Evolutionary conservation across 495 filamentous ascomycete genomes (phyloP).

Genomic region (Sporormia fimetaria): DNA sequence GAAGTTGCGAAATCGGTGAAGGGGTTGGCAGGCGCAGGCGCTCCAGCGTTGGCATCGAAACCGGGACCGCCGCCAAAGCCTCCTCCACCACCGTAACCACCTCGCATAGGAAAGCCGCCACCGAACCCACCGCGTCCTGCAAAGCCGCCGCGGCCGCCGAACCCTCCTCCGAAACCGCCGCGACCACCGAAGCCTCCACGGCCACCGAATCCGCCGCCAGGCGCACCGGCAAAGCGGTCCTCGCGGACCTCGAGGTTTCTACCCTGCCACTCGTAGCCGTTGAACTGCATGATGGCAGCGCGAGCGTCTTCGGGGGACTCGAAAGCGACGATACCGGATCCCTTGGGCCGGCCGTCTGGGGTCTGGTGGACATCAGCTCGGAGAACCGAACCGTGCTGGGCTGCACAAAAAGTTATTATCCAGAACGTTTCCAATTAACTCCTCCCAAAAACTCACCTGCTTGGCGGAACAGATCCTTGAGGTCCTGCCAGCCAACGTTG

Average conservation of each 20-base stretch:
- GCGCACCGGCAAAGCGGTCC: constrained; percentile 75
- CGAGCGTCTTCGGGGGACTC: constrained; percentile 89
- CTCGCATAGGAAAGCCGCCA: constrained; percentile 27
- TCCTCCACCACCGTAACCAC: constrained; percentile 32
- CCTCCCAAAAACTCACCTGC: constrained; percentile 56
- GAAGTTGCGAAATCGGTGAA: constrained; percentile 92
- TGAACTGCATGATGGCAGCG: constrained; percentile 92
- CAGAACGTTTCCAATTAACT: constrained; percentile 1
- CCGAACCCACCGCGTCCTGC: constrained; percentile 35
- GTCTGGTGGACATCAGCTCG: constrained; percentile 93
- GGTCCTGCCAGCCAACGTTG: constrained; percentile 96
- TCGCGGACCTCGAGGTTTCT: constrained; percentile 88
- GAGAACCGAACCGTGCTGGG: constrained; percentile 67
- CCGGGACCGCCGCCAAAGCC: constrained; percentile 35
- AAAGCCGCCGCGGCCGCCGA: constrained; percentile 38
- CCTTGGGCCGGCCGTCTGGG: constrained; percentile 85
- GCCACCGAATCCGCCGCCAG: constrained; percentile 37
- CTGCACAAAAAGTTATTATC: constrained; percentile 26
- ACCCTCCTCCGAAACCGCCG: constrained; percentile 35
- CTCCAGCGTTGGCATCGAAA: constrained; percentile 35
- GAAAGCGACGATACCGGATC: constrained; percentile 93
- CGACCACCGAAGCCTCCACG: constrained; percentile 43
- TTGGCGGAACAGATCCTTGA: constrained; percentile 98
- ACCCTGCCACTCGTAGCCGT: constrained; percentile 98
- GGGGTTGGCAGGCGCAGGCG: constrained; percentile 61